A percentile compares a stretch with the other conserved stretches of the same genome.
Evolutionary conservation across 331 rosid species (phyloP).

Genomic region (Cydonia oblonga): DNA sequence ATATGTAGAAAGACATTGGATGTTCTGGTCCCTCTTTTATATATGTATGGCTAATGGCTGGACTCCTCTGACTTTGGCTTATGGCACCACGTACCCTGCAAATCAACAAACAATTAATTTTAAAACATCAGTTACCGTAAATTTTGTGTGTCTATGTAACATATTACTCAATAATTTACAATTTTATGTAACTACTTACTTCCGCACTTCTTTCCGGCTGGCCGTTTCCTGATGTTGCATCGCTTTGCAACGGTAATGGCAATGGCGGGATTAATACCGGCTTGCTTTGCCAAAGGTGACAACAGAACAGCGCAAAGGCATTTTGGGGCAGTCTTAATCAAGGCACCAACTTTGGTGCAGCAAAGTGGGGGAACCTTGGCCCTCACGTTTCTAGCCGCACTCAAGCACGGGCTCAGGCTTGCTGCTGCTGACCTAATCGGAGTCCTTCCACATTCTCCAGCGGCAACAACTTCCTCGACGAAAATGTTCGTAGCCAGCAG

Average conservation of each 20-base stretch:
- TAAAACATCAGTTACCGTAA: not conserved
- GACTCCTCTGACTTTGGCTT: slow-evolving; percentile 2
- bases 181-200: slow-evolving; percentile 29
- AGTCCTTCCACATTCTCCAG: slow-evolving; percentile 74
- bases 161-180: no score
- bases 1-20: not conserved
- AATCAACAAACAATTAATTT: not conserved
- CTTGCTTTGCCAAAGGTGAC: slow-evolving; percentile 76
- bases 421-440: slow-evolving; percentile 72
- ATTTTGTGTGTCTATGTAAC: no score
- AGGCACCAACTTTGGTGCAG: slow-evolving; percentile 51
- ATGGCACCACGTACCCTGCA: slow-evolving; percentile 37
- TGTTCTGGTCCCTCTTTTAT: not conserved
- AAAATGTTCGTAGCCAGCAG: slow-evolving; percentile 27
- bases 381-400: slow-evolving; percentile 36
- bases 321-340: slow-evolving; percentile 48
- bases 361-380: slow-evolving; percentile 58
- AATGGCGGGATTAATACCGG: slow-evolving; percentile 55
- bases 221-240: slow-evolving; percentile 79
- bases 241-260: slow-evolving; percentile 78
- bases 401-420: slow-evolving; percentile 63
- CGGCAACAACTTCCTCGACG: slow-evolving; percentile 33
- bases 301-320: slow-evolving; percentile 77
- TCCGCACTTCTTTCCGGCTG: slow-evolving; percentile 83
- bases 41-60: not conserved